Conservation (phyloP, 164 flowering plant species). For the Liriodendron chinense region DNA sequence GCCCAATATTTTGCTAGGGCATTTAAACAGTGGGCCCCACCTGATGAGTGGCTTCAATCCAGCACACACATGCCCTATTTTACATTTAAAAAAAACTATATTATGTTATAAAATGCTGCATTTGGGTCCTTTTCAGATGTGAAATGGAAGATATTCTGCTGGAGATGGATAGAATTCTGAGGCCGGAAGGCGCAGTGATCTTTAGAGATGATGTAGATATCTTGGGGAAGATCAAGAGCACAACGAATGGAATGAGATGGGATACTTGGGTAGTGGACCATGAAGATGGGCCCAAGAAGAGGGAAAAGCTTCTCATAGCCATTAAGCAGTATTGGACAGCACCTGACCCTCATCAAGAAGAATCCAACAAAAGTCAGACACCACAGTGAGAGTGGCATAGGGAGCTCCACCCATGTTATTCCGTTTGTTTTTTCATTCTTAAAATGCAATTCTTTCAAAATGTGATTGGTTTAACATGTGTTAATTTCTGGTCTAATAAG, state of each 20-base stretch:
- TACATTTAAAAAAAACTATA: too few relatives aligned
- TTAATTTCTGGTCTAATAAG: too few relatives aligned
- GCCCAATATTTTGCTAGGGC: too few relatives aligned
- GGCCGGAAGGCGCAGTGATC: conserved; percentile 73
- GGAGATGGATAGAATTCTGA: conserved; percentile 75
- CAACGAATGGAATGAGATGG: conserved; percentile 59
- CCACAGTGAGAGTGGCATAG: background rate
- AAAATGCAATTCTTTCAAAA: conserved; percentile 7
- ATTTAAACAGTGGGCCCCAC: too few relatives aligned
- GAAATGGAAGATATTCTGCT: conserved; percentile 63
- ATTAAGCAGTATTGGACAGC: conserved; percentile 76
- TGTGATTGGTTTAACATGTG: too few relatives aligned
- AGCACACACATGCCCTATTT: too few relatives aligned
- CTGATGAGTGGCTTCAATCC: too few relatives aligned
- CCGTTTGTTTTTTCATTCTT: background rate
- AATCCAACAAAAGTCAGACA: background rate
- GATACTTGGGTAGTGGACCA: conserved; percentile 63
- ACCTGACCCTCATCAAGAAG: conserved; percentile 20
- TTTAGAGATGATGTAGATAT: conserved; percentile 55
- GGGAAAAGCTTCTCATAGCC: conserved; percentile 67
- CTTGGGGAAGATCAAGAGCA: conserved; percentile 44
- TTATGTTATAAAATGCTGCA: too few relatives aligned
- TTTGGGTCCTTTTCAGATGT: conserved; percentile 40
- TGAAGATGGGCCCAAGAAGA: conserved; percentile 60
- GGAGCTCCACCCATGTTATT: background rate